Evolutionary conservation across 2,329 filamentous ascomycete species (phyloP), one percentile per base, ranked within the genome.

Genomic region (Emergomyces orientalis): DNA sequence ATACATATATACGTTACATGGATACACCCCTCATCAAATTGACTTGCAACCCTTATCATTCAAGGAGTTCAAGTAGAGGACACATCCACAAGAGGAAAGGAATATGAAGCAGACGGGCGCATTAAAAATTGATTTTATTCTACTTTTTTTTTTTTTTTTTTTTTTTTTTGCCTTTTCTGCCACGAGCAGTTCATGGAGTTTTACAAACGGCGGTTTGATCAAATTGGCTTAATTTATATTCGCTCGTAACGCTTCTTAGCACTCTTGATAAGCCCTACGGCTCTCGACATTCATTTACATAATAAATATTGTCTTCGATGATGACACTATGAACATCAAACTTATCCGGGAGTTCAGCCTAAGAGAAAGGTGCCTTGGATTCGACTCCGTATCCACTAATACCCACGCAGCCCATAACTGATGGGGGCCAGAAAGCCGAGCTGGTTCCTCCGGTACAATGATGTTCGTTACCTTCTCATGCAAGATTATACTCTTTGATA

Each of bases 401-500:
- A 22, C 13, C 19, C 30, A 55, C 19, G 11, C 30, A 37, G 32
- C 49, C 17, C 27, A 19, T 19, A 32, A 52, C 25, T 25, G 2
- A 17, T 19, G 11, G 27, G 17, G 14, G 14, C n/a, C 17, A 32
- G 32, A 14, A 55, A n/a, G 32, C 4, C 5, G 22, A 25, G 54
- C 32, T 56, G 19, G 11, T 11, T 8, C 19, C 17, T 17, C n/a
- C n/a, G 2, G 54, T 22, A 37, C 32, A 25, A 30, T 58, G 54
- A n/a, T 27, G 3, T 34, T n/a, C 55, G 19, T 1, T 41, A 14
- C 9, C 13, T 25, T 25, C 37, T 62, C 55, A 62, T 14, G 69
- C 69, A 22, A 81, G 69, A 3, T 67, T 68, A 67, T 82, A 81
- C n/a, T 82, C 76, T 27, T 65, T 63, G 62, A 79, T 75, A 63